Conservation (phyloP, 306 rosid genomes). For the Dryas alaskensis region DNA sequence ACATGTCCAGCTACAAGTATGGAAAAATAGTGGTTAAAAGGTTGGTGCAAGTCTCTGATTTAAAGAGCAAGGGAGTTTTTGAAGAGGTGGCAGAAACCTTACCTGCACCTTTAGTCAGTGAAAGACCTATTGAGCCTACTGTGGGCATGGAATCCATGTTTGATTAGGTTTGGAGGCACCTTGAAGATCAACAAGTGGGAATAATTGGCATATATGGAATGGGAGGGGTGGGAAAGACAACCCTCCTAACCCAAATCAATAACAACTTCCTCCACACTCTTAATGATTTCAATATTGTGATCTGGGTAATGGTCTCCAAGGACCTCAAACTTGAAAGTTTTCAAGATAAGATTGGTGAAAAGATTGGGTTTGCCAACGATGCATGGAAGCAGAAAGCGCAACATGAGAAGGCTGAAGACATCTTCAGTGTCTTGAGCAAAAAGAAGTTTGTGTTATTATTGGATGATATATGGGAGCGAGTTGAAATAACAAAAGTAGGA, state of each 20-base stretch:
- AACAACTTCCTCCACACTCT: neutral
- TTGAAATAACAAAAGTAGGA: conserved; percentile 13
- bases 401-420: neutral
- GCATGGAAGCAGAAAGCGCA: neutral
- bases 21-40: neutral
- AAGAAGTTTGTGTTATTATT: conserved; percentile 15
- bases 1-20: conserved; percentile 5
- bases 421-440: neutral
- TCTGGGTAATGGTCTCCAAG: conserved; percentile 28
- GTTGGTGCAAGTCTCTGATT: neutral
- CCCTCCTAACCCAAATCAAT: neutral
- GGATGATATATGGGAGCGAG: conserved; percentile 31
- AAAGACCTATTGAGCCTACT: neutral
- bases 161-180: neutral
- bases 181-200: conserved; percentile 21
- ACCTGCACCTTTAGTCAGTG: neutral
- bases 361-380: neutral
- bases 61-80: neutral
- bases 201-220: conserved; percentile 34
- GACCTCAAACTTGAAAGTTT: conserved; percentile 7
- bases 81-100: conserved; percentile 1
- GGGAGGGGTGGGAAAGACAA: conserved; percentile 13
- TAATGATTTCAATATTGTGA: neutral
- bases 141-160: neutral
- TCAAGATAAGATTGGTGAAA: neutral